Conservation (phyloP, 495 filamentous ascomycete species). For the Neurospora sp. region DNA sequence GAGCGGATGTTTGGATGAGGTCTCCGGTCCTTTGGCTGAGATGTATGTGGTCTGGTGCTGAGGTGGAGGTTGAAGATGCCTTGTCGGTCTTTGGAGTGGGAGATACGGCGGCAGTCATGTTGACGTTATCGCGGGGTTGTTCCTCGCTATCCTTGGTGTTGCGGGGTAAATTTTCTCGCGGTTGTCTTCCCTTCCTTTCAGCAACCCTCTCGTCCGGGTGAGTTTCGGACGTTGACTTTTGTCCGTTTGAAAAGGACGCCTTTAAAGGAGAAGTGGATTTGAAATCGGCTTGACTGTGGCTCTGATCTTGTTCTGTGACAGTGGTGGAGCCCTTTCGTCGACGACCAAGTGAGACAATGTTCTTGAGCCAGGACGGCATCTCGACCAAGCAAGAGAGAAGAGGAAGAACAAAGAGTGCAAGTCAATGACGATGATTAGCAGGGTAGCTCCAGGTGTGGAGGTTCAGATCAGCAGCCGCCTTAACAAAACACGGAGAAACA, state of each 20-base stretch:
- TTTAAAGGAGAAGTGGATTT: background rate
- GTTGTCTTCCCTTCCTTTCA: background rate
- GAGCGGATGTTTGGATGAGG: slow-evolving; percentile 1
- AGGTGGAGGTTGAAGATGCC: background rate
- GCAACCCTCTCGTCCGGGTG: background rate
- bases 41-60: background rate
- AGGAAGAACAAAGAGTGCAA: background rate
- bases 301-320: background rate
- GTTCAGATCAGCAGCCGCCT: background rate
- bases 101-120: background rate
- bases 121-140: background rate
- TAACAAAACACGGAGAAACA: background rate
- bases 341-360: background rate
- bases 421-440: background rate
- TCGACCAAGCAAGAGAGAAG: background rate
- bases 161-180: background rate
- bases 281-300: background rate
- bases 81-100: background rate
- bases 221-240: background rate
- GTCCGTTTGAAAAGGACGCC: background rate
- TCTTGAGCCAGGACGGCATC: background rate
- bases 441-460: background rate
- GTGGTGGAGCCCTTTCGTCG: background rate
- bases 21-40: slow-evolving; percentile 5
- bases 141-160: background rate